Evolutionary conservation across 345 rosid genomes (phyloP), one percentile per base, ranked within the genome.

Genomic region (Eucalyptus pauciflora): DNA sequence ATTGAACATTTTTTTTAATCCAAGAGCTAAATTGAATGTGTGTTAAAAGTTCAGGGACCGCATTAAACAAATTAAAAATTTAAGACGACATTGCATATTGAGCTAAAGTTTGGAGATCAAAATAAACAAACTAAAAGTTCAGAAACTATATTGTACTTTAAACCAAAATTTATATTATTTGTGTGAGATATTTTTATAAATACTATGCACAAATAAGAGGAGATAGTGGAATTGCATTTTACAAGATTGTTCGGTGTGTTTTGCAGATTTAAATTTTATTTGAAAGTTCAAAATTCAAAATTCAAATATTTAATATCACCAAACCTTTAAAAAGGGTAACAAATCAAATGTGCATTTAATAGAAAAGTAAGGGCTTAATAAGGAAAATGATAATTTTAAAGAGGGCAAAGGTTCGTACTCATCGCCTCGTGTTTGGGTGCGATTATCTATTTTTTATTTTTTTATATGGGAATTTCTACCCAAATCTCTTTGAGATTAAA

Each of bases 41-140:
- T 56, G 29, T 25, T 56, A 56, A 10, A 1, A 56, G 29, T 56
- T 56, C 0, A 25, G 1, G 5, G 6, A 56, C 0, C 3, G 4
- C 1, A 24, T 56, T 10, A 22, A 56, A 56, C 0, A 56, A 56
- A 56, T 56, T 56, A 24, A 56, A 56, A 24, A 4, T 24, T 56
- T 56, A 10, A 25, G 29, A 10, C 0, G 3, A 56, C 3, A 56
- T 56, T 56, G 1, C 3, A 10, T 25, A 56, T 56, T 10, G 13
- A 22, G 13, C 13, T 56, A 24, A 56, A 24, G 7, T 56, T 56
- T 9, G 4, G 13, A 56, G 13, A 56, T 56, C 6, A 18, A 1
- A 52, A 20, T 52, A 52, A 52, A 52, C 0, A 20, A 52, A 52
- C 3, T 52, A 52, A 52, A 52, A 52, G 10, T 52, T 52, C 0